Percentiles rank a stretch among this genome's conserved stretches.
These are phyloP conservation scores for Parastagonospora avenae DNA, from an alignment of 2,329 filamentous ascomycete species.

Conservation along the genomic window DNA sequence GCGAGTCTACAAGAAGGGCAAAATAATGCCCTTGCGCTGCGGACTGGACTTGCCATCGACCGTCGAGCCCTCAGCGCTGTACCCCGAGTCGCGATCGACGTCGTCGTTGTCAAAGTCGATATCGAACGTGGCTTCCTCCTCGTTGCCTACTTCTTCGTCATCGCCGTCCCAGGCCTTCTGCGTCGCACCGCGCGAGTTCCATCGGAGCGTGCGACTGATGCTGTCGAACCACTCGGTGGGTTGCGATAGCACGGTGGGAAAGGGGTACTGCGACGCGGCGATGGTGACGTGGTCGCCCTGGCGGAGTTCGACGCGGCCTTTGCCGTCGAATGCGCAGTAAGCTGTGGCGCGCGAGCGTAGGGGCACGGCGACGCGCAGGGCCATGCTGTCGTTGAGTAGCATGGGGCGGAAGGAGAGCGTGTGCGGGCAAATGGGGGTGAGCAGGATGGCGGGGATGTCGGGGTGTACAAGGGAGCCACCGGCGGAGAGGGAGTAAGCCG, in stretches of 20 bases:
- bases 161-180: conserved; percentile 79
- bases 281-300: conserved; percentile 97
- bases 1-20: conserved; percentile 33
- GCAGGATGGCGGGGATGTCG: conserved; percentile 92
- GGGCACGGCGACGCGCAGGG: conserved; percentile 86
- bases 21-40: conserved; percentile 40
- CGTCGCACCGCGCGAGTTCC: conserved; percentile 90
- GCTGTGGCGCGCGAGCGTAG: conserved; percentile 85
- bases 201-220: conserved; percentile 86
- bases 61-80: conserved; percentile 45
- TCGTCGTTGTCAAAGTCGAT: conserved; percentile 87
- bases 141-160: conserved; percentile 54
- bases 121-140: conserved; percentile 73
- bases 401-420: conserved; percentile 96
- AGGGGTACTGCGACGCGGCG: conserved; percentile 93
- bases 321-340: conserved; percentile 97
- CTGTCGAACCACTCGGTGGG: conserved; percentile 96
- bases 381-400: conserved; percentile 94
- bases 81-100: conserved; percentile 50
- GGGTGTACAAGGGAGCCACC: conserved; percentile 95
- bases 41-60: conserved; percentile 42
- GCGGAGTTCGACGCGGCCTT: conserved; percentile 88
- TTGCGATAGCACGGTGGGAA: conserved; percentile 91
- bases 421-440: conserved; percentile 97
- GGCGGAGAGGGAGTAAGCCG: conserved; percentile 93